Evolutionary conservation across 805 yeast species (phyloP), one percentile per base, ranked within the genome.

Genomic region (Monosporozyma aerobia): DNA sequence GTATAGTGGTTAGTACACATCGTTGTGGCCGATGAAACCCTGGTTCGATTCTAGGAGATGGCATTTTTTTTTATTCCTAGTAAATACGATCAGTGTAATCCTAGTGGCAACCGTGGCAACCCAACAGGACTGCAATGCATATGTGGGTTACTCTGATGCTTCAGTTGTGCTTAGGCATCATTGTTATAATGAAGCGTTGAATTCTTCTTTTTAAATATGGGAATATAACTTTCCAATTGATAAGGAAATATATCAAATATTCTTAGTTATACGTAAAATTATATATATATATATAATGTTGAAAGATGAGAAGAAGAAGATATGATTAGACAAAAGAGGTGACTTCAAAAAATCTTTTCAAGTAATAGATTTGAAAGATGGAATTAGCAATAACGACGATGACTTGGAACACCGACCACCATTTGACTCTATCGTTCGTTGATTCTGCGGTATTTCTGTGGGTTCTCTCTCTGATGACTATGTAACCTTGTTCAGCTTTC

Each of bases 391-490:
- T 85, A 47, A 92, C 97, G 52, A 94, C 90, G 50, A 83, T 63
- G 57, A 94, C 75, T 75, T 92, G 99, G 77, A 90, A 85, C 33
- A 88, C 77, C 29, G 96, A 87, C 99, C 99, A 92, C 88, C 95
- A 94, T 72, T 92, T 92, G 59, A 92, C 98, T 64, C 99, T 82
- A 52, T 94, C 85, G 71, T 92, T 92, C 47, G 99, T 92, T 25
- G 96, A 87, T 73, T 92, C 99, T 5, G 99, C 98, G 9, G 99
- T 92, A 73, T 92, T 94, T 80, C 99, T 86, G 71, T 92, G 99
- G 14, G 95, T 87, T 74, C 97, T 85, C 73, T 92, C 99, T 73
- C 99, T 83, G 56, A 92, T 90, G 48, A 90, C 95, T 62, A 94
- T 83, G 72, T 94, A 94, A 62, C 87, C 80, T 59, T 75, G 95